Evolutionary conservation across 2,329 filamentous ascomycete genomes (phyloP), one percentile per base, ranked within the genome.

Genomic region (Nigrograna mackinnonii): DNA sequence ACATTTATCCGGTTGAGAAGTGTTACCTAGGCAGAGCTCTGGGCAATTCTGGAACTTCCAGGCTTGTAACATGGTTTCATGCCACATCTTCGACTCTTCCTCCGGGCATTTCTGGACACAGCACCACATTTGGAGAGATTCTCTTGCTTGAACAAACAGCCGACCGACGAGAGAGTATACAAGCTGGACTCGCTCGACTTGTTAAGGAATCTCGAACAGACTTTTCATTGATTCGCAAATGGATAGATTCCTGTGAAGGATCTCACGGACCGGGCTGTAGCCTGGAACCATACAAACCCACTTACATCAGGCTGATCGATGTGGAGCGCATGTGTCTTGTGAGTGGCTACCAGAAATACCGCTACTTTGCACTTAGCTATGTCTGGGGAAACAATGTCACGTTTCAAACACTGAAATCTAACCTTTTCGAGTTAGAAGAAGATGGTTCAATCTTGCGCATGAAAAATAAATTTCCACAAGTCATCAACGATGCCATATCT

Each of bases 381-480:
- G 24, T 28, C 24, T 28, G 24, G 24, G 24, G 24, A 28, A n/a
- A 28, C 24, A 28, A 28, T 9, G 24, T 28, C 9, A 28, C 24
- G n/a, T 28, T 28, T 28, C 24, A 28, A 28, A 28, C 24, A 28
- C 24, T 28, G 24, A 28, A 28, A 28, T 28, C 24, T 28, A 28
- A 28, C 24, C 24, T 28, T 28, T n/a, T n/a, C 24, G 24, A 28
- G n/a, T 28, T 28, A 28, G 24, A 28, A 28, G 24, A 28, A 28
- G 24, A 28, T 28, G 24, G 24, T 28, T 28, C 24, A 28, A n/a
- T 28, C 24, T 28, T 28, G 24, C 24, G 24, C 24, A 28, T 28
- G 24, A 28, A n/a, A 28, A 28, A 28, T 28, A 28, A 28, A 28
- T 28, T 28, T 28, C 24, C 24, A 28, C 24, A 28, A 28, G 24